Conservation (phyloP, 306 rosid genomes). For the Lathyrus sativus region DNA sequence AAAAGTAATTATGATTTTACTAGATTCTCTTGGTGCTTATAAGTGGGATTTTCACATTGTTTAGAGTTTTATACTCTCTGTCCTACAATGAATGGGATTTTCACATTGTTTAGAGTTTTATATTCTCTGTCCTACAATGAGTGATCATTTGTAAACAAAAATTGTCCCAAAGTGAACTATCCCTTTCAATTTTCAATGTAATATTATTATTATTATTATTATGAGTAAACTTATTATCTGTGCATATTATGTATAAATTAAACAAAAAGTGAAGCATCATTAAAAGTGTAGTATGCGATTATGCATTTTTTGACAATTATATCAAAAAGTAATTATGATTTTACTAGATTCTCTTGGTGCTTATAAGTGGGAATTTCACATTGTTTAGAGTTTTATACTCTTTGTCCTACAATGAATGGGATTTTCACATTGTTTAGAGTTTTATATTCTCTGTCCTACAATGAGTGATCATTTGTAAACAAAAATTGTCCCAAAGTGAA, state of each 20-base stretch:
- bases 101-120: no score
- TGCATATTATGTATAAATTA: background rate
- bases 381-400: no score
- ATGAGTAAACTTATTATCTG: slow-evolving; percentile 6
- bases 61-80: background rate
- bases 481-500: no score
- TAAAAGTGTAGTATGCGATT: slow-evolving; percentile 12
- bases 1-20: slow-evolving; percentile 17
- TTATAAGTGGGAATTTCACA: no score
- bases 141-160: no score
- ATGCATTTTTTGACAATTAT: slow-evolving; percentile 4
- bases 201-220: no score
- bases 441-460: background rate
- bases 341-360: slow-evolving; percentile 20
- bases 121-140: background rate
- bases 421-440: background rate
- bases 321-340: slow-evolving; percentile 11
- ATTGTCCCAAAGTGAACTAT: no score
- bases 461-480: no score
- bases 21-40: background rate
- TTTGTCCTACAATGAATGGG: no score
- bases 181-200: no score
- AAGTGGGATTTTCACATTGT: background rate
- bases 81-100: no score
- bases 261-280: slow-evolving; percentile 2